Base-by-base conservation (phyloP, 2,329 filamentous ascomycete genomes). In the Cercospora beticola region DNA sequence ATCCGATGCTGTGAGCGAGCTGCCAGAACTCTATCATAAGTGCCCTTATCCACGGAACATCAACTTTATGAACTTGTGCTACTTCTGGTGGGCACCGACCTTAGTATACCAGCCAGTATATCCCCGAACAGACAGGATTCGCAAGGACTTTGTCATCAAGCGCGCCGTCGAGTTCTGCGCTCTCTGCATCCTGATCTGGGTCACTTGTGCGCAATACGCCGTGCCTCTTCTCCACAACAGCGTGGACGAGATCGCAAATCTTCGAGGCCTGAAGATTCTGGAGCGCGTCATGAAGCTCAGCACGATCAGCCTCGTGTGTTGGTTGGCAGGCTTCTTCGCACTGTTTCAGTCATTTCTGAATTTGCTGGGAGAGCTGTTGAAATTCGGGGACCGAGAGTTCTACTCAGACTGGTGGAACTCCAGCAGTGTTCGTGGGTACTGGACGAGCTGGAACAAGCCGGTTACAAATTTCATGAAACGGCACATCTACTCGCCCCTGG, bases 331-430 rank as follows among this genome's bases (percentile, higher is more conserved):
- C 5, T 99, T 99, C 85, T 98, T 97, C 76, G 95, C 94, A 2
- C 82, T 98, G 14, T 99, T 99, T 82, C 95, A 99, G 78, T 94
- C 92, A 1, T 90, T 92, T 70, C 83, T 99, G 61, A 99, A 99
- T 76, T 93, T 93, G 0, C 83, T 98, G 21, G 94, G 94, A 3
- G 95, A 99, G 79, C 83, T 98, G 12, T 91, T 93, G 83, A 86
- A 87, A 54, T 99, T 99, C 76, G 95, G 91, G 18, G 95, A 99
- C 79, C 88, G 95, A 31, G 91, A 94, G 63, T 99, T 99, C 80
- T 99, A 99, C 80, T 90, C 92, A 43, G 93, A 97, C 77, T 99
- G 95, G 95, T 99, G 95, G 95, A 99, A 99, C 78, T 92, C 90
- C 72, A 89, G 90, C 65, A 93, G 90, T 72, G 84, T 98, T 6